Percentiles rank a stretch among this genome's conserved stretches.
Evolutionary conservation across 2,329 filamentous ascomycete species (phyloP).

Genomic region (Fusarium oxysporum): DNA sequence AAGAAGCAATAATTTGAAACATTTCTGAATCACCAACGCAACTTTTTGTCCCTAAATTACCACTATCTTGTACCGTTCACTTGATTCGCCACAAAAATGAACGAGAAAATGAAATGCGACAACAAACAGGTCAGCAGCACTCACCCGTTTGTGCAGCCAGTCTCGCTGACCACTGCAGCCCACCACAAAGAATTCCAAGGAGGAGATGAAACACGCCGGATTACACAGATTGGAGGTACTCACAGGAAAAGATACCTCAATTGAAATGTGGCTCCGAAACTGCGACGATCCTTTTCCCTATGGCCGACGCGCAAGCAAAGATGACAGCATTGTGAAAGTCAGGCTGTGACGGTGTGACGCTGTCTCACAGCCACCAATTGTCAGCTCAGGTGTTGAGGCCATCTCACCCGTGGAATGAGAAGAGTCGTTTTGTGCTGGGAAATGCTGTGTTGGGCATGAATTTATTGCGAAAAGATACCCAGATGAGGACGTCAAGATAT

Average conservation of each 20-base stretch:
- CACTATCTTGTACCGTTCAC: too few relatives aligned
- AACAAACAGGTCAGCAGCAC: neutral
- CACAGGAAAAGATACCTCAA: neutral
- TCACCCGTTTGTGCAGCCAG: neutral
- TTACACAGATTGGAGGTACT: neutral
- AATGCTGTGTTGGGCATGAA: too few relatives aligned
- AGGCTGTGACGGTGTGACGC: neutral
- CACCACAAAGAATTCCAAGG: neutral
- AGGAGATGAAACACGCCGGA: neutral
- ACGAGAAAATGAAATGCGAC: neutral
- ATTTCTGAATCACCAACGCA: fast-evolving
- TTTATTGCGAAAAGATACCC: neutral
- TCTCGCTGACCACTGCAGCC: neutral
- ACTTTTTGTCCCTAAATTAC: fast-evolving
- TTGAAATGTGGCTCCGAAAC: neutral
- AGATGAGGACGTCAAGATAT: neutral
- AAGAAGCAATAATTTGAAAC: neutral
- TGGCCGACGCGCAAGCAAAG: fast-evolving
- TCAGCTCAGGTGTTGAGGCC: neutral
- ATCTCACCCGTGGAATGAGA: too few relatives aligned
- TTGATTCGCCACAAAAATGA: neutral
- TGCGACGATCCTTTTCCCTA: neutral
- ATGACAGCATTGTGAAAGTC: neutral
- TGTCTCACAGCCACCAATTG: neutral
- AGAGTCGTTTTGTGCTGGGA: too few relatives aligned